Evolutionary conservation across 1,139 yeast species (phyloP), one percentile per base, ranked within the genome.

Genomic region (Hyphopichia wangnamkhiaoensis): DNA sequence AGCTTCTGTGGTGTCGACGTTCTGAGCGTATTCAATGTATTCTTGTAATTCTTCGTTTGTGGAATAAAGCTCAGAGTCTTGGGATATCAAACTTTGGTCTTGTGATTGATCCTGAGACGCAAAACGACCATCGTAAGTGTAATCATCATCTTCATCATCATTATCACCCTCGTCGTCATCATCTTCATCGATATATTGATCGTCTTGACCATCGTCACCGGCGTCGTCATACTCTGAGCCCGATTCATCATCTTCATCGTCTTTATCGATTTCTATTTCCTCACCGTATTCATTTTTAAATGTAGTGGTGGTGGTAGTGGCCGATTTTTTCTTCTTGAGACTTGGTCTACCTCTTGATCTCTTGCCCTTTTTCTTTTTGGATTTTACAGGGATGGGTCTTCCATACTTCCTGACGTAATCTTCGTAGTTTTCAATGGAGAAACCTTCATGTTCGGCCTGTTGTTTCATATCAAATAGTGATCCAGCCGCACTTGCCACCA

Each of bases 401-500:
- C 29, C 29, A 13, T 3, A 30, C 37, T 42, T 46, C 15, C 8
- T 7, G 15, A 26, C 14, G 32, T 25, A 18, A 31, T 34, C 29
- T 37, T 50, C 52, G 41, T 48, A 51, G 2, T 47, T 50, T 21
- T 45, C 35, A 9, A 53, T 45, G 10, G 58, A 49, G 36, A 70
- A 63, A 5, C 68, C 67, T 47, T 68, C 75, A 17, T 58, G 52
- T 6, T 37, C 37, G 0, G 76, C 74, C 42, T 66, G 74, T 6
- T 48, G 32, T 38, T 53, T 56, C 44, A 71, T 54, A 37, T 71
- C 77, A 44, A 58, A 60, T 32, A 72, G 60, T 16, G 75, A 63
- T 2, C 76, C 77, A 0, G 78, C 77, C 6, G 77, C 78, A 50
- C 76, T 69, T 7, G 78, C 78, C 16, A 70, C 59, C 16, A 71